Conservation (phyloP, 2,329 filamentous ascomycete species). For the Ascochyta clinopodiicola region DNA sequence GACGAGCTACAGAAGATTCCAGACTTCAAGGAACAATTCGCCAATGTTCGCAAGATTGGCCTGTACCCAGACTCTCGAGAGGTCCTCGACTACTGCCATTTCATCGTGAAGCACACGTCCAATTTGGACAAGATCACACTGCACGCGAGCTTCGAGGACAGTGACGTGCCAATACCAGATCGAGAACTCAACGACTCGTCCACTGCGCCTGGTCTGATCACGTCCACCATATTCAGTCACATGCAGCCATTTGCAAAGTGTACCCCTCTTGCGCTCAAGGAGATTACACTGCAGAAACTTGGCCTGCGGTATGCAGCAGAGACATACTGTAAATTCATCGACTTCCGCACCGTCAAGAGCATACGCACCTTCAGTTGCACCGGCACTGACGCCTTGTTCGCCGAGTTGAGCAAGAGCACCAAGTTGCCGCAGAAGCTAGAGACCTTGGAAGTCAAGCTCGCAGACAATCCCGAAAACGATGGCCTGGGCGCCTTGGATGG, state of each 20-base stretch:
- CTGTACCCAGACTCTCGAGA: slow-evolving; percentile 56
- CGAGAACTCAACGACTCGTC: slow-evolving; percentile 57
- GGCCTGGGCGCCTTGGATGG: slow-evolving; percentile 55
- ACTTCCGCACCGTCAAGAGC: slow-evolving; percentile 53
- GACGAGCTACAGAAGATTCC: slow-evolving; percentile 52
- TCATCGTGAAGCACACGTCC: slow-evolving; percentile 51
- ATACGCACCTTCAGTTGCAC: slow-evolving; percentile 54
- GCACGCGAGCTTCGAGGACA: slow-evolving; percentile 55
- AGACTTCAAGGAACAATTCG: slow-evolving; percentile 50
- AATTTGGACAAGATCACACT: slow-evolving; percentile 56
- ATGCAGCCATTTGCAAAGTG: slow-evolving; percentile 56
- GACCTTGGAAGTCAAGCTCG: slow-evolving; percentile 55
- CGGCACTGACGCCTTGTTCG: slow-evolving; percentile 56
- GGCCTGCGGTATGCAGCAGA: slow-evolving; percentile 56
- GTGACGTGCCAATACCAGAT: slow-evolving; percentile 39
- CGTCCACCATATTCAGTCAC: slow-evolving; percentile 54
- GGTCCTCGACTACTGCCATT: slow-evolving; percentile 53
- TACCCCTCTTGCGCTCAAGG: slow-evolving; percentile 53
- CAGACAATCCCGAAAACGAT: slow-evolving; percentile 57
- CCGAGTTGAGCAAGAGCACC: slow-evolving; percentile 55
- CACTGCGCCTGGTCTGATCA: slow-evolving; percentile 55
- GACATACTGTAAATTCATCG: slow-evolving; percentile 56
- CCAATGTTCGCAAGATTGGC: slow-evolving; percentile 53
- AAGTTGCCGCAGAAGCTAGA: slow-evolving; percentile 55
- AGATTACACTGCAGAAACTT: slow-evolving; percentile 54